Evolutionary conservation across 2,329 filamentous ascomycete genomes (phyloP).

Genomic region (Fusarium falciforme): DNA sequence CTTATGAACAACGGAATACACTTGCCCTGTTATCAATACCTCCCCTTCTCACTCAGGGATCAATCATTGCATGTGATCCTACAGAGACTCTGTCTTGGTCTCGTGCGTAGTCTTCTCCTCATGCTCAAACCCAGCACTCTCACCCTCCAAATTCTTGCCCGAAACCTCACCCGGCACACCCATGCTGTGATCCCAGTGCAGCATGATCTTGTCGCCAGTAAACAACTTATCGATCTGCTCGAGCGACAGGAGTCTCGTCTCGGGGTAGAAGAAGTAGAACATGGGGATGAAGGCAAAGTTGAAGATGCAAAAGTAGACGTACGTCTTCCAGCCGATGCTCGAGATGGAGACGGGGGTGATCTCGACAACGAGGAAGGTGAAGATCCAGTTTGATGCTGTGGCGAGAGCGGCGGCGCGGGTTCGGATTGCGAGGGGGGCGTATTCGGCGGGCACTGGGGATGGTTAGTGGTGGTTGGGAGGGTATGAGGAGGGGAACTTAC

Average conservation of each 20-base stretch:
- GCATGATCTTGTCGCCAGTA: constrained; percentile 46
- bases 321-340: constrained; percentile 53
- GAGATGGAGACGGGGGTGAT: constrained; percentile 53
- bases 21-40: background rate
- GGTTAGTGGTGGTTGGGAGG: constrained; percentile 8
- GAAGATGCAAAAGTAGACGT: constrained; percentile 52
- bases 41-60: background rate
- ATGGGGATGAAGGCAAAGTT: constrained; percentile 54
- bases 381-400: constrained; percentile 53
- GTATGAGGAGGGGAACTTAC: constrained; percentile 23
- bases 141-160: constrained; percentile 26
- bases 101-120: constrained; percentile 35
- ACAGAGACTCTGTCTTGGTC: constrained; percentile 17
- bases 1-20: background rate
- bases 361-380: constrained; percentile 52
- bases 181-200: constrained; percentile 49
- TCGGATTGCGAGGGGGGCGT: constrained; percentile 54
- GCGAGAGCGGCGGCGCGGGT: constrained; percentile 52
- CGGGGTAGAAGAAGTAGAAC: constrained; percentile 62
- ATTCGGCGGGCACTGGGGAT: constrained; percentile 54
- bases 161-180: constrained; percentile 44
- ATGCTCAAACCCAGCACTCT: constrained; percentile 26
- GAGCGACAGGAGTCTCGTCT: constrained; percentile 59
- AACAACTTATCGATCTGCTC: constrained; percentile 61
- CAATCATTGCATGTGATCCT: background rate